These are phyloP conservation scores for Lentinula sp. DNA, from an alignment of 768 basidiomycete species.

Conservation along the genomic window DNA sequence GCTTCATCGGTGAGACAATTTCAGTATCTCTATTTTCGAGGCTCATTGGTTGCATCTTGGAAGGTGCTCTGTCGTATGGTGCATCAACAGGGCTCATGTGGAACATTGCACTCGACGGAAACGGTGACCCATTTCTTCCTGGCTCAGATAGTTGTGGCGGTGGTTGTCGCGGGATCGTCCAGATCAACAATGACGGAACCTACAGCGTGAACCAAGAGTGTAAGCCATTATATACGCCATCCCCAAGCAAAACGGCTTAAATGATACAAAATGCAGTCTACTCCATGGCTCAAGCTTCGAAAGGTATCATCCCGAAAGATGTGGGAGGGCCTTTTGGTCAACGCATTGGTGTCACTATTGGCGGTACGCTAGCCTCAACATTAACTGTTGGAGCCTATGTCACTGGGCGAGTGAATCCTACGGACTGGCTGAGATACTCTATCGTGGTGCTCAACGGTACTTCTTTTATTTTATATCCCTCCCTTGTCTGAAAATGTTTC, in stretches of 20 bases:
- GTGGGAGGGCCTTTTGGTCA: constrained; percentile 61
- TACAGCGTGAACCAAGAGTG: constrained; percentile 73
- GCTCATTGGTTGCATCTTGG: neutral
- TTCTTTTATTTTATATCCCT: neutral
- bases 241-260: neutral
- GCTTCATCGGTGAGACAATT: constrained; percentile 15
- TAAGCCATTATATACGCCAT: constrained; percentile 20
- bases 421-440: constrained; percentile 60
- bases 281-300: constrained; percentile 68
- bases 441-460: constrained; percentile 69
- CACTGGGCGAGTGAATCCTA: constrained; percentile 44
- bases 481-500: too few species aligned
- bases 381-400: constrained; percentile 64
- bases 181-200: constrained; percentile 57
- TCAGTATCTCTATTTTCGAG: neutral
- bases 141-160: constrained; percentile 42
- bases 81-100: constrained; percentile 57
- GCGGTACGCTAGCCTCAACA: constrained; percentile 49
- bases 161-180: constrained; percentile 63
- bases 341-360: constrained; percentile 59
- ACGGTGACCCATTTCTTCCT: constrained; percentile 59
- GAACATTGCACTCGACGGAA: constrained; percentile 61
- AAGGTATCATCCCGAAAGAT: constrained; percentile 68
- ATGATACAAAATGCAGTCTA: constrained; percentile 33
- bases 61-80: constrained; percentile 18